A percentile compares a stretch with the other conserved stretches of the same genome.
These are phyloP conservation scores for Mikania micrantha DNA, from an alignment of 129 eudicot genomes.

Conservation along the genomic window DNA sequence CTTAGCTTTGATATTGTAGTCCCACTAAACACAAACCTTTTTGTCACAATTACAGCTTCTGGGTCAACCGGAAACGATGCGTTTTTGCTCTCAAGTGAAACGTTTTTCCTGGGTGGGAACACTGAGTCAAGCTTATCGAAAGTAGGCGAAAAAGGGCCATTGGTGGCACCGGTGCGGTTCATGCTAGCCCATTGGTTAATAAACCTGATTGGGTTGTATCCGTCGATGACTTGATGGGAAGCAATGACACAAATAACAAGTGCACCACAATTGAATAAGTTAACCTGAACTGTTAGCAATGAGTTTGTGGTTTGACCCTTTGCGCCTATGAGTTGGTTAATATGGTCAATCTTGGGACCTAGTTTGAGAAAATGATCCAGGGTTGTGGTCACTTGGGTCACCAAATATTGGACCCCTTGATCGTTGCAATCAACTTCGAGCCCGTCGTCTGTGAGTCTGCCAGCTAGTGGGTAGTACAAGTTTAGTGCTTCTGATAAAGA, in stretches of 20 bases:
- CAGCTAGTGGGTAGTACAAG: slow-evolving; percentile 45
- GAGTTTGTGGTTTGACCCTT: slow-evolving; percentile 9
- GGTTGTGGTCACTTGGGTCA: slow-evolving; percentile 16
- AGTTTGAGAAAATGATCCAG: slow-evolving; percentile 23
- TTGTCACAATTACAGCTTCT: no score
- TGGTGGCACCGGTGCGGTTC: not conserved
- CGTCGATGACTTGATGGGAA: slow-evolving; percentile 43
- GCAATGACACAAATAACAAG: slow-evolving; percentile 38
- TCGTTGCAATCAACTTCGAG: slow-evolving; percentile 36
- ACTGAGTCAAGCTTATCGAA: slow-evolving; percentile 20
- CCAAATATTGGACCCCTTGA: slow-evolving; percentile 31
- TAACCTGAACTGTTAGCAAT: slow-evolving; percentile 35
- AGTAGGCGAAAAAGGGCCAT: not conserved
- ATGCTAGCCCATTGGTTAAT: slow-evolving; percentile 30
- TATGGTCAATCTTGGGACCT: slow-evolving; percentile 22
- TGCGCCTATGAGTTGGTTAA: slow-evolving; percentile 2
- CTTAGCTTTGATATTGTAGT: no score
- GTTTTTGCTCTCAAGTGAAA: no score
- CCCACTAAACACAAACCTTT: no score
- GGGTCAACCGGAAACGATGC: no score
- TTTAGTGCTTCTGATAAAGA: slow-evolving; percentile 41
- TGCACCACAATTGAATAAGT: slow-evolving; percentile 38
- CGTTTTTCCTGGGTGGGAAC: no score
- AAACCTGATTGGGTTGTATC: slow-evolving; percentile 17
- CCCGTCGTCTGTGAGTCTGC: slow-evolving; percentile 25